Evolutionary conservation across 1,139 yeast genomes (phyloP).

Genomic region (Candida neerlandica): DNA sequence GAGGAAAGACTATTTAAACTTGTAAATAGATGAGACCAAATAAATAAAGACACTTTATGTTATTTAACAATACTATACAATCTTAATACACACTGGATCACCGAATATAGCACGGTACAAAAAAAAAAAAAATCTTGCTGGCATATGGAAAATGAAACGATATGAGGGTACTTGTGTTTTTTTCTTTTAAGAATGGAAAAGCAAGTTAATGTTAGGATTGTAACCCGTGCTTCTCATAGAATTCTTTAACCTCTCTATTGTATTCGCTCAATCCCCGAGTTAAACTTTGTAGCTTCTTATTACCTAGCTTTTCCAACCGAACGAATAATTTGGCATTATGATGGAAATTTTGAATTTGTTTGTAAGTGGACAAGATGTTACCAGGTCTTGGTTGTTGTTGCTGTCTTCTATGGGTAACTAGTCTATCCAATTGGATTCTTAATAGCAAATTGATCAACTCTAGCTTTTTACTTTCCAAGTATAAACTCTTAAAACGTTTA

Average conservation of each 20-base stretch:
- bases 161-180: neutral
- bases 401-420: conserved; percentile 1
- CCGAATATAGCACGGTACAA: neutral
- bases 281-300: conserved; percentile 2
- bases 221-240: neutral
- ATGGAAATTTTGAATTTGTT: conserved; percentile 2
- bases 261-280: conserved; percentile 1
- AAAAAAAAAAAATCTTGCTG: neutral
- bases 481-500: conserved; percentile 4
- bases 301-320: conserved; percentile 2
- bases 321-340: conserved; percentile 5
- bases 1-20: conserved; percentile 6
- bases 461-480: conserved; percentile 1
- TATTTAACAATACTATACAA: neutral
- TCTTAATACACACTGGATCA: neutral
- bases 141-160: neutral
- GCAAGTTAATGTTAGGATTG: neutral
- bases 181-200: neutral
- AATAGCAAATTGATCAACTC: conserved; percentile 2
- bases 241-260: conserved; percentile 2
- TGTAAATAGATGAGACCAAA: conserved; percentile 10
- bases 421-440: conserved; percentile 1
- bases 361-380: neutral
- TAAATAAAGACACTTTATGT: neutral
- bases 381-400: neutral